Conservation (phyloP, 2,329 filamentous ascomycete genomes). For the Lachnellula arida region DNA sequence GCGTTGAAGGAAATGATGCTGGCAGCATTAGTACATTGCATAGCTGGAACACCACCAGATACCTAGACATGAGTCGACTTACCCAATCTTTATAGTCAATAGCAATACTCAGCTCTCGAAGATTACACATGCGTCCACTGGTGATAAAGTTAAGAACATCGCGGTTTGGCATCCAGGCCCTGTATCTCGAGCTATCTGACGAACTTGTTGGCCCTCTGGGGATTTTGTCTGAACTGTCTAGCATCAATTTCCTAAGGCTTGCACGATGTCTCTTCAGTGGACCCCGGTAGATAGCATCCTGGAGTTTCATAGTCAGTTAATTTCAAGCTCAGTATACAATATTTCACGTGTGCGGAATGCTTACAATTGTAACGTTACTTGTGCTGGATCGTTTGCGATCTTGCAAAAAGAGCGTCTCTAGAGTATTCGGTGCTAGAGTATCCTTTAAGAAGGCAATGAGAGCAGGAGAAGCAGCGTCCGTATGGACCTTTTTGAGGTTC, state of each 20-base stretch:
- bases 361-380: conserved; percentile 54
- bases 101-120: conserved; percentile 67
- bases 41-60: background rate
- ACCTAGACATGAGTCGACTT: conserved; percentile 32
- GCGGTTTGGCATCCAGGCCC: conserved; percentile 65
- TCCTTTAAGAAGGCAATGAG: conserved; percentile 73
- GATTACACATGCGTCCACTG: conserved; percentile 66
- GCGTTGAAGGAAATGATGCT: conserved; percentile 76
- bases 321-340: background rate
- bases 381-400: conserved; percentile 49
- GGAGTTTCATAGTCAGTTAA: conserved; percentile 4
- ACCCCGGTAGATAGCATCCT: conserved; percentile 64
- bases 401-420: conserved; percentile 77
- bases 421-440: conserved; percentile 69
- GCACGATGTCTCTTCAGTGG: conserved; percentile 64
- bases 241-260: conserved; percentile 67
- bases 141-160: conserved; percentile 70
- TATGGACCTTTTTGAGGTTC: conserved; percentile 68
- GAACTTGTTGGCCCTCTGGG: conserved; percentile 33
- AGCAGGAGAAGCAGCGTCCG: conserved; percentile 63
- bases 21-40: conserved; percentile 16
- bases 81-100: conserved; percentile 78
- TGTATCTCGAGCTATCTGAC: conserved; percentile 48
- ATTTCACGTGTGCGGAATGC: background rate
- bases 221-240: conserved; percentile 62